A percentile compares a stretch with the other conserved stretches of the same genome.
phyloP scores from a whole-genome alignment of 108 stramenopile genomes.

The Asterionellopsis glacialis region DNA sequence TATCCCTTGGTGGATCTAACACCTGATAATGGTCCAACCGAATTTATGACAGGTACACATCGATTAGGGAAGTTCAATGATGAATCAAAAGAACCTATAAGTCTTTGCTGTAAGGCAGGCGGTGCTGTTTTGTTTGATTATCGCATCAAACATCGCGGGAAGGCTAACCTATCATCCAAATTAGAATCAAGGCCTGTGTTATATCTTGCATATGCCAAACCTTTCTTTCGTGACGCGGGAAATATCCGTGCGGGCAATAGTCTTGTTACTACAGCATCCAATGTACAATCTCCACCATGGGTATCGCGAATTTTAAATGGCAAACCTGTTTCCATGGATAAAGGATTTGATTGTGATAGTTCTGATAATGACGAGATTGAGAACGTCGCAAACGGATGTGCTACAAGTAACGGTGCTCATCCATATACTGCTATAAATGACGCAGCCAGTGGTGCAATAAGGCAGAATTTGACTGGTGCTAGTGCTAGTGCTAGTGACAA shows the following conservation, averaged over 20 bases:
- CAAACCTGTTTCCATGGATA: background rate
- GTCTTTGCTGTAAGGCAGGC: slow-evolving; percentile 44
- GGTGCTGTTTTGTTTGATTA: slow-evolving; percentile 67
- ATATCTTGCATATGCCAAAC: slow-evolving; percentile 51
- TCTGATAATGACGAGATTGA: no score
- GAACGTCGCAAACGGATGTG: no score
- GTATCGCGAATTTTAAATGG: slow-evolving; percentile 12
- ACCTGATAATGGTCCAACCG: slow-evolving; percentile 51
- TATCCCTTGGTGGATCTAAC: slow-evolving; percentile 54
- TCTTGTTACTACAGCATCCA: background rate
- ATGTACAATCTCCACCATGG: slow-evolving; percentile 6
- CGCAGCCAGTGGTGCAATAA: no score
- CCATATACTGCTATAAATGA: no score
- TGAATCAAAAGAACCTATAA: background rate
- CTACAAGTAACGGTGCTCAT: no score
- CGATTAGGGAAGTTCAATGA: slow-evolving; percentile 48
- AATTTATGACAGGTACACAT: slow-evolving; percentile 67
- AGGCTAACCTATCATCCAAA: slow-evolving; percentile 37
- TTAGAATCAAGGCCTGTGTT: slow-evolving; percentile 38
- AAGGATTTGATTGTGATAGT: no score
- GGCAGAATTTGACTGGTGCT: no score
- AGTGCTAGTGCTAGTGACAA: no score
- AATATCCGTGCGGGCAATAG: slow-evolving; percentile 41
- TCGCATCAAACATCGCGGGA: slow-evolving; percentile 65
- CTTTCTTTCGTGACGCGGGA: slow-evolving; percentile 65